Base-by-base conservation (phyloP, 2,329 filamentous ascomycete species). In the Rachicladosporium sp. region DNA sequence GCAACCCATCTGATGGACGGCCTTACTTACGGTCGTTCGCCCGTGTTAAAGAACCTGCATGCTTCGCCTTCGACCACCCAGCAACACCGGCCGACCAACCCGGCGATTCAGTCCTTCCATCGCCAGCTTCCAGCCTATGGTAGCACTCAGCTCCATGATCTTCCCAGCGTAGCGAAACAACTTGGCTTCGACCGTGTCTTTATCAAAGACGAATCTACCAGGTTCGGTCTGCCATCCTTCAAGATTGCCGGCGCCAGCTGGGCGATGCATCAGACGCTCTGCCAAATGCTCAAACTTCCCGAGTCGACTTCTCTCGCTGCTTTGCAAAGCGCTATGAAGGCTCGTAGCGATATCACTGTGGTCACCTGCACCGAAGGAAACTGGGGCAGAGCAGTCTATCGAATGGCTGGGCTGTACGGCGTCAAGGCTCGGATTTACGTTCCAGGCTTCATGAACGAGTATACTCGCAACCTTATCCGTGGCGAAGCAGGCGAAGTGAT, bases 221-320 rank as follows among this genome's bases (percentile, higher is more conserved):
- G 81, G 3, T 72, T 84, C 27, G 76, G 76, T 0, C 65, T 86
- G 2, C 78, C 80, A 0, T 71, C 81, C 0, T 87, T 86, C 66
- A 88, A 88, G 58, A 81, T 86, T 33, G 69, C 87, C 0, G 82
- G 82, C 13, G 82, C 82, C 1, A 81, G 78, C 1, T 88, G 80
- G 80, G 80, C 72, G 0, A 68, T 71, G 2, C 78, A 74, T 47
- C 68, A 71, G 4, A 73, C 77, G 11, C 53, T 82, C 5, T 50
- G 61, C 0, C 50, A 59, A 1, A 55, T 60, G 5, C 56, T 75
- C 0, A 56, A 52, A 2, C 55, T 75, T 1, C 54, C 66, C 0
- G 46, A 64, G 0, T 61, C 62, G 1, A 52, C 65, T 0, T 53
- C 59, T 3, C 50, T 78, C 0, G 58, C 65, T 0, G 58, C 65